Conservation (phyloP, 129 eudicot species). For the Tagetes erecta region DNA sequence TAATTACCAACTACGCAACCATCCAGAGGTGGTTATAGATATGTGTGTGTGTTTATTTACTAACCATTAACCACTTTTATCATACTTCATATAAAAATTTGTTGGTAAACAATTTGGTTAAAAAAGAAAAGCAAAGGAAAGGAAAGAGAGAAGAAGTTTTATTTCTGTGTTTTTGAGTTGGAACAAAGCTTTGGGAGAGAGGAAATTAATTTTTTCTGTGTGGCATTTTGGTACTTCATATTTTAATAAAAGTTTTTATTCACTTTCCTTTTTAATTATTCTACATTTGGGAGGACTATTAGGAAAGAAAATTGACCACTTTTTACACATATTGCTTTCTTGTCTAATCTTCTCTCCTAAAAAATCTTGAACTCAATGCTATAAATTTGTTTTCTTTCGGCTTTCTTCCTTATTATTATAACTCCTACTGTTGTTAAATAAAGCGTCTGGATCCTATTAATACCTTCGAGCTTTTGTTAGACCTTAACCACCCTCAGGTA, state of each 20-base stretch:
- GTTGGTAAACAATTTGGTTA: background rate
- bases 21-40: too few relatives aligned
- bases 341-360: background rate
- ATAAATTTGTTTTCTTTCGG: background rate
- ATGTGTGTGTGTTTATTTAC: background rate
- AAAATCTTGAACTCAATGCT: background rate
- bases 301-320: background rate
- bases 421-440: background rate
- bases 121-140: background rate
- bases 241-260: background rate
- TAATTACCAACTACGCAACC: background rate
- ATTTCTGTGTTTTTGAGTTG: background rate
- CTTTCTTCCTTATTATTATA: background rate
- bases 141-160: background rate
- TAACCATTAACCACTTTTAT: background rate
- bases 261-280: background rate
- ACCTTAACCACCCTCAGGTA: conserved; percentile 73
- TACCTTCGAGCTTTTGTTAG: conserved; percentile 14
- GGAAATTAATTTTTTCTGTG: background rate
- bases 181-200: background rate
- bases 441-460: background rate
- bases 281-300: background rate
- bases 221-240: background rate
- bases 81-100: background rate
- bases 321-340: background rate